Evolutionary conservation across 768 basidiomycete species (phyloP), one percentile per base, ranked within the genome.

Genomic region (Mycena filopes): DNA sequence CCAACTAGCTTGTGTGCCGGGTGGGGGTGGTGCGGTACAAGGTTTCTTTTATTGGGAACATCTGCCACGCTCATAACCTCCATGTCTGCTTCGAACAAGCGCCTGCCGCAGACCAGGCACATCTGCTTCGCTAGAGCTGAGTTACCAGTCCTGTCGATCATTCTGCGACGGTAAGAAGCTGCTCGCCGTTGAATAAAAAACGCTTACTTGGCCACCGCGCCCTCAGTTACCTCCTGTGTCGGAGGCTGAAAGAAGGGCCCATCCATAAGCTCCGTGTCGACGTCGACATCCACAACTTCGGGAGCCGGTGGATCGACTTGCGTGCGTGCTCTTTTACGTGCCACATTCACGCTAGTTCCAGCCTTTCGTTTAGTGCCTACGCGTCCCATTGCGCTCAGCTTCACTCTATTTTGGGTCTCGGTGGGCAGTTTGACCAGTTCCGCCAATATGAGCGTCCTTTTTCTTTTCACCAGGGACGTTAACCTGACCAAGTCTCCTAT

Each of bases 31-130:
- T 26, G 5, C 3, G 57, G 57, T n/a, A 26, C 16, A 2, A 59
- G 57, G 11, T 46, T 15, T 18, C 31, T 3, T 18, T 2, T 2
- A 23, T 59, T 59, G 3, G 42, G 42, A 15, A 59, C 31, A 28
- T 59, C 45, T 5, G 10, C 26, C 2, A 42, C 41, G 11, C 4
- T 23, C 25, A 20, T 28, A 2, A 3, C 15, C 4, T 18, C 31
- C 2, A 59, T 21, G 2, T 51, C 10, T 11, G 21, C 5, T 3
- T 33, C 4, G 25, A 54, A 50, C 18, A 61, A 7, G 11, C 25
- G 1, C 12, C 60, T 31, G 20, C 33, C 60, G 50, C 60, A 61
- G 2, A 61, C 49, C 43, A 61, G 28, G 33, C 60, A 61, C 20
- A 41, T 28, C 8, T 18, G 20, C 20, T 41, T 53, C 15, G 6